A percentile compares a stretch with the other conserved stretches of the same genome.
Conservation (phyloP, 257 asterid species). For the Nicotiana attenuata region DNA sequence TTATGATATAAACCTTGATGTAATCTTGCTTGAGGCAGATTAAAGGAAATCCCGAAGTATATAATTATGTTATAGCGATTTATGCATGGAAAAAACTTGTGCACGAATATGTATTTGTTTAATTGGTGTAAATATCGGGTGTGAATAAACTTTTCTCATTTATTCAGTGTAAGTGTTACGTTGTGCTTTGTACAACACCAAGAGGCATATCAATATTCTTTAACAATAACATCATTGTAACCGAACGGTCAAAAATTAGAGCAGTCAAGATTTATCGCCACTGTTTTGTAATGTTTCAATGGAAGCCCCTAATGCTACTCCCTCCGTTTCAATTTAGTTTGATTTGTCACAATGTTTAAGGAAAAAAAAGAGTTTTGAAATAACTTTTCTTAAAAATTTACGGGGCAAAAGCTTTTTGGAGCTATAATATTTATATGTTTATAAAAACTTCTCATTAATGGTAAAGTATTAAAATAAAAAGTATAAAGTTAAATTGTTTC, state of each 20-base stretch:
- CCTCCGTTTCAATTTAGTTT: no score
- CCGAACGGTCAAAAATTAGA: background rate
- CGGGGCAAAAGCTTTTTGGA: no score
- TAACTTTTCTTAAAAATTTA: accelerated
- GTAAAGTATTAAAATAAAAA: no score
- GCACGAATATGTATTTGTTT: no score
- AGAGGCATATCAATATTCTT: background rate
- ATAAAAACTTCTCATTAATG: no score
- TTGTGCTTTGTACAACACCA: background rate
- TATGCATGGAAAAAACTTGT: background rate
- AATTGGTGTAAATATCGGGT: no score
- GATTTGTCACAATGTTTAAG: no score
- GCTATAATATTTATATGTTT: accelerated
- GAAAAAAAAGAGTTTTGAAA: no score
- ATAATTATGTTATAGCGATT: background rate
- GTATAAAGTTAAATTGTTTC: no score
- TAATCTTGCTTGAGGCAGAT: background rate
- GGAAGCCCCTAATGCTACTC: background rate
- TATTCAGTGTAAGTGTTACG: background rate
- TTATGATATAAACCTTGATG: background rate
- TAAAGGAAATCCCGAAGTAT: background rate
- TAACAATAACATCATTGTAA: background rate
- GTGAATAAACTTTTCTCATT: no score
- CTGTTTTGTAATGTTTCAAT: background rate
- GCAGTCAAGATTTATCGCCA: background rate